These are phyloP conservation scores for Priceomyces carsonii DNA, from an alignment of 805 yeast species.

Conservation along the genomic window DNA sequence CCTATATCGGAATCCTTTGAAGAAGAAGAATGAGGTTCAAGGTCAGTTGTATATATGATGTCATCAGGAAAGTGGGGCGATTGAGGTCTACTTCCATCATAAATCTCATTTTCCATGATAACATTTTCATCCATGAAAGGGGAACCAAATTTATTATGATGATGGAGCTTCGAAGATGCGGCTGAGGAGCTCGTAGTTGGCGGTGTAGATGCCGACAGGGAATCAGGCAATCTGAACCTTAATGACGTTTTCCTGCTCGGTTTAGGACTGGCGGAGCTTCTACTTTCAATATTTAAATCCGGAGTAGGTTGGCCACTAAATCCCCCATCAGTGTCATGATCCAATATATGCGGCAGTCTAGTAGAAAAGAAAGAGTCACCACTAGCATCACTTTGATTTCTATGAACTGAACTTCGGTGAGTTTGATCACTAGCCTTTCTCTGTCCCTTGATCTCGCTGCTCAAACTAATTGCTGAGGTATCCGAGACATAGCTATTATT, in stretches of 20 bases:
- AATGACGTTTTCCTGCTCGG: conserved; percentile 22
- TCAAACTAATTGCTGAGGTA: conserved; percentile 1
- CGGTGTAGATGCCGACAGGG: conserved; percentile 10
- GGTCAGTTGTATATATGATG: too few relatives aligned
- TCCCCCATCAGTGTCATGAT: conserved; percentile 1
- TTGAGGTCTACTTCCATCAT: conserved; percentile 23
- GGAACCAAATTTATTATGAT: conserved; percentile 17
- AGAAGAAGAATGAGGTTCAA: too few relatives aligned
- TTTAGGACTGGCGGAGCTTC: conserved; percentile 6
- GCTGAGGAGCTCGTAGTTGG: conserved; percentile 8
- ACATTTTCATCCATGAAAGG: conserved; percentile 30
- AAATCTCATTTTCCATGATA: conserved; percentile 26
- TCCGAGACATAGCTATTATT: conserved; percentile 5
- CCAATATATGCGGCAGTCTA: conserved; percentile 12
- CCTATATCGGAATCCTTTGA: too few relatives aligned
- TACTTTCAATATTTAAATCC: conserved; percentile 17
- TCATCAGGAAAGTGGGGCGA: conserved; percentile 24
- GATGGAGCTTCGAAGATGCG: conserved; percentile 6
- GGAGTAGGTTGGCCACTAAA: conserved; percentile 28
- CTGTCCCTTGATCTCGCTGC: conserved; percentile 3
- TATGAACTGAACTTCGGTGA: not conserved
- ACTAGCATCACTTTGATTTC: conserved; percentile 9
- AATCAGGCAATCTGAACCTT: conserved; percentile 30
- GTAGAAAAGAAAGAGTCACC: conserved; percentile 19
- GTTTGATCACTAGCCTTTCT: not conserved